Base-by-base conservation (phyloP, 2,329 filamentous ascomycete species). In the Fusarium sterilihyphosum region DNA sequence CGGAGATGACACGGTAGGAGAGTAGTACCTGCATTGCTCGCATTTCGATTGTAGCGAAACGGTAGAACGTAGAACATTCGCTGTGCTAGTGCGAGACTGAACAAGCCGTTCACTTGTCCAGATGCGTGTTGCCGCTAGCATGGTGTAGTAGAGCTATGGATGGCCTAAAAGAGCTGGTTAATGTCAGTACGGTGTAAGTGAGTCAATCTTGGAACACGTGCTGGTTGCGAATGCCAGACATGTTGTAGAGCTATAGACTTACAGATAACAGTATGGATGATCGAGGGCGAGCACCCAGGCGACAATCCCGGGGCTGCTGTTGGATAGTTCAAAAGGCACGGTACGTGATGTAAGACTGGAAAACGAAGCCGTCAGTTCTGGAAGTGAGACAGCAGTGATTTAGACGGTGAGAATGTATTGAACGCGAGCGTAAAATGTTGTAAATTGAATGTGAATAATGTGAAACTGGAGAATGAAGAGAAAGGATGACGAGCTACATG, bases 1-100 rank as follows among this genome's bases (percentile, higher is more conserved):
- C 50, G 83, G 83, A 37, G 84, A 82, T 85, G 87, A 89, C 24
- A 84, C 73, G 59, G 83, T 85, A 67, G 89, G 85, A 67, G 87
- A 86, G 69, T 89, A 88, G 41, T 77, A 78, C 41, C 89, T 86
- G 74, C 49, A 67, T 61, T 80, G 79, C 16, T 71, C 49, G 56
- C 70, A 74, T 59, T 61, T 73, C 29, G 73, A 70, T 44, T 73
- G 73, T 24, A 78, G 49, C 8, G 63, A 66, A 40, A 68, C n/a
- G 18, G 67, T 49, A 40, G 70, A 67, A 13, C 72, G 64, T 26
- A 77, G 44, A 14, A 61, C n/a, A n/a, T 56, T 67, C 13, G 74
- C 65, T 43, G 57, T 43, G 49, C 46, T n/a, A 41, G 56, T n/a
- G 24, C 67, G 67, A 37, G 70, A 71, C 47, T 77, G 77, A 53